Evolutionary conservation across 345 rosid genomes (phyloP), one percentile per base, ranked within the genome.

Genomic region (Corchorus capsularis): DNA sequence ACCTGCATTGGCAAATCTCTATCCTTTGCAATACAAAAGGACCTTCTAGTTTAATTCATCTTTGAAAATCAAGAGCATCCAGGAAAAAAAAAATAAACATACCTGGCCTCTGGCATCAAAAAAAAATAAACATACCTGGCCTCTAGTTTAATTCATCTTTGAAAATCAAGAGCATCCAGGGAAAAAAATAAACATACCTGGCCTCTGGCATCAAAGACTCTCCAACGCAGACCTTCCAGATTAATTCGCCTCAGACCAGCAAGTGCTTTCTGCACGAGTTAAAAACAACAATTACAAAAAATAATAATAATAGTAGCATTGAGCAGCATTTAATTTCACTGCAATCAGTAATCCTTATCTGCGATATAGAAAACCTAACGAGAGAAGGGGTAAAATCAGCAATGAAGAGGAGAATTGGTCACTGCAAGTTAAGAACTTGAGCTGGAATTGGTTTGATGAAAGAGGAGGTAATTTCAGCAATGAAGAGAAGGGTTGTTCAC

Each of bases 51-150:
- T 17, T 52, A 69, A 69, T 34, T 27, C 10, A 35, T 50, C 47
- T 70, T 32, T 0, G 4, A 67, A 67, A 69, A 27, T 27, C 27
- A 27, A 27, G 27, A 27, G 27, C 27, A 27, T 27, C 27, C 27
- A 27, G 27, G 27, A 27, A 27, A 27, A 27, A 27, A n/a, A 39
- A 0, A 6, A 39, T 39, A 39, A 35, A 78, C 19, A 5, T 81
- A 96, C 99, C 95, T 96, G 97, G 86, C 94, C 99, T 83, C 88
- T 92, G 60, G 99, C 99, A 91, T 96, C 99, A 77, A 96, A 96
- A n/a, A n/a, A n/a, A n/a, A n/a, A n/a, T n/a, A n/a, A n/a, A n/a
- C n/a, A n/a, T n/a, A n/a, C n/a, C n/a, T n/a, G n/a, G n/a, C 35
- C 5, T 16, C 71, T 47, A 47, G 54, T 17, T 17, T 50, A 69